Conservation (phyloP, 768 basidiomycete genomes). For the Ephemerocybe angulata region DNA sequence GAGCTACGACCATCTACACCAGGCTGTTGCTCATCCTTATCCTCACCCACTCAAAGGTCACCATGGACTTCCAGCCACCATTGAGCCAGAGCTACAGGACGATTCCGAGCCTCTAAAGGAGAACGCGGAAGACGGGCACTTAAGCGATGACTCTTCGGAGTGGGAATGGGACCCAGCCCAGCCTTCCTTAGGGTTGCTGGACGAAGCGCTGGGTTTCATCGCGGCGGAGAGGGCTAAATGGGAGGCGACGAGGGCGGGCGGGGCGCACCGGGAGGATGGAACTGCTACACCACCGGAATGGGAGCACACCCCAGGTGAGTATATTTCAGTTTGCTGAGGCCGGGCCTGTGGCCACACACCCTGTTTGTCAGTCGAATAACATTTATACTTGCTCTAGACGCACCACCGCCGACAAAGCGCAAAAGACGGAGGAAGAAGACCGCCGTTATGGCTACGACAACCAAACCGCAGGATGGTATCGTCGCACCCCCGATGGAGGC, state of each 20-base stretch:
- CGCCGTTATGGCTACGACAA: neutral
- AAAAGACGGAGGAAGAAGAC: conserved; percentile 8
- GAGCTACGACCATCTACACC: neutral
- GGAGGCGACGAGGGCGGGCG: conserved; percentile 42
- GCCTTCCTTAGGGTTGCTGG: conserved; percentile 71
- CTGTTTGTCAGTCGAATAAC: conserved; percentile 10
- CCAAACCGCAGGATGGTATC: neutral
- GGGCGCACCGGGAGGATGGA: conserved; percentile 22
- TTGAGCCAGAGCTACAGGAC: conserved; percentile 13
- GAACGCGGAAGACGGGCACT: too few relatives aligned
- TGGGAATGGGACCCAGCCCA: conserved; percentile 28
- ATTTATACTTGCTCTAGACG: neutral
- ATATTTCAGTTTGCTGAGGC: neutral
- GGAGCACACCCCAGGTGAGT: conserved; percentile 66
- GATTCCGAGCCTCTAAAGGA: too few relatives aligned
- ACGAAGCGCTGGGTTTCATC: conserved; percentile 71
- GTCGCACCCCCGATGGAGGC: neutral
- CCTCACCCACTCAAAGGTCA: conserved; percentile 20
- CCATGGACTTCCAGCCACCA: conserved; percentile 17
- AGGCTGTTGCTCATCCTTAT: conserved; percentile 10
- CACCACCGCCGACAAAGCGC: neutral
- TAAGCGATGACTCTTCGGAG: neutral
- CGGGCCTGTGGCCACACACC: too few relatives aligned
- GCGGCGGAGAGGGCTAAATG: conserved; percentile 64
- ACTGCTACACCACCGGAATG: neutral